A percentile compares a stretch with the other conserved stretches of the same genome.
These are phyloP conservation scores for Xylariaceae sp. DNA, from an alignment of 2,329 filamentous ascomycete genomes.

Conservation along the genomic window DNA sequence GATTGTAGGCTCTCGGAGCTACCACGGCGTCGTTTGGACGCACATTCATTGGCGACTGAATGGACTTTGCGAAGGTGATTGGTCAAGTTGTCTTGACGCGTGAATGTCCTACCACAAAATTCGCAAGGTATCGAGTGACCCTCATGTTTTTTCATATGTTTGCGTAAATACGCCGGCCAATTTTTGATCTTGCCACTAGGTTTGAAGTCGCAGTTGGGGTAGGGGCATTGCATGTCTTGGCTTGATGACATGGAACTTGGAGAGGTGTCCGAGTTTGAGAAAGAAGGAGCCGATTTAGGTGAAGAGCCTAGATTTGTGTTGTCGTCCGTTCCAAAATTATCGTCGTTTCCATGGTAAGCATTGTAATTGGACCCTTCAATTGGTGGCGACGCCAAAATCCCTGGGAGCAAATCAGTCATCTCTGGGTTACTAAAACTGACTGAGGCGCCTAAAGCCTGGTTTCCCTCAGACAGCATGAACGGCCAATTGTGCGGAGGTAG, in stretches of 20 bases:
- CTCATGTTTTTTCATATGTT: slow-evolving; percentile 21
- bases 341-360: neutral
- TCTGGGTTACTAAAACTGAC: neutral
- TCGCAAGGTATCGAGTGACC: slow-evolving; percentile 8
- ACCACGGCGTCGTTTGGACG: slow-evolving; percentile 3
- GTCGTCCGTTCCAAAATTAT: neutral
- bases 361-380: neutral
- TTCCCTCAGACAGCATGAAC: neutral
- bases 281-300: neutral
- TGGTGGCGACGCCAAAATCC: neutral
- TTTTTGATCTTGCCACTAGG: slow-evolving; percentile 16
- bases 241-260: neutral
- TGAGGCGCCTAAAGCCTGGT: neutral
- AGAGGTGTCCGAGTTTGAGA: neutral
- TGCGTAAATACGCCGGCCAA: slow-evolving; percentile 18
- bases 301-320: neutral
- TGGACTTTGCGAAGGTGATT: slow-evolving; percentile 13
- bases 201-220: slow-evolving; percentile 8
- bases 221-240: slow-evolving; percentile 1
- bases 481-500: neutral
- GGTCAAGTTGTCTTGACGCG: slow-evolving; percentile 20
- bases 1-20: neutral
- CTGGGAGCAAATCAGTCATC: neutral
- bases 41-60: neutral
- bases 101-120: slow-evolving; percentile 14